Conservation (phyloP, 2,329 filamentous ascomycete species). For the Trichoderma guizhouense region DNA sequence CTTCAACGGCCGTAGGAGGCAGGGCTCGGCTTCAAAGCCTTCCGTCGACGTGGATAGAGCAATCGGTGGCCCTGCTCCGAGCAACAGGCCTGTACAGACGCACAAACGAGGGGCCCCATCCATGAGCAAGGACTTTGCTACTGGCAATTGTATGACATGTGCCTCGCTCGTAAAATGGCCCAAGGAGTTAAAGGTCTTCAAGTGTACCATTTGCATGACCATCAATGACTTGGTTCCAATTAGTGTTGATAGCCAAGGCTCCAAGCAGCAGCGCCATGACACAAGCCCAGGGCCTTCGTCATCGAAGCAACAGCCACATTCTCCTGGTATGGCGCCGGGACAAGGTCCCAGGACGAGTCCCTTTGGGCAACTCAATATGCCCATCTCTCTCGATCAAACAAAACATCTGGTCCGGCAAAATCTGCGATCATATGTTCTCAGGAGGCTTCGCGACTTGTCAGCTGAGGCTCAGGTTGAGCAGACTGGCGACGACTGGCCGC, state of each 20-base stretch:
- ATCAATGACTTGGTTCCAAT: conserved; percentile 67
- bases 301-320: background rate
- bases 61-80: conserved; percentile 29
- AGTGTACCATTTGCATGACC: conserved; percentile 79
- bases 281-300: conserved; percentile 16
- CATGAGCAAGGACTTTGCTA: conserved; percentile 56
- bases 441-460: conserved; percentile 23
- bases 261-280: conserved; percentile 25
- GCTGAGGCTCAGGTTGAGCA: conserved; percentile 18
- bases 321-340: conserved; percentile 14
- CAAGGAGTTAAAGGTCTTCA: conserved; percentile 66
- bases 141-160: conserved; percentile 82
- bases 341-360: conserved; percentile 10
- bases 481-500: background rate
- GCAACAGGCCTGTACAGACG: conserved; percentile 22
- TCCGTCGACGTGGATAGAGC: conserved; percentile 31
- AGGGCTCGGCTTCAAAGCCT: conserved; percentile 36
- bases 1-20: conserved; percentile 59
- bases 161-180: conserved; percentile 79
- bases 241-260: conserved; percentile 24
- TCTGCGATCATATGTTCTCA: conserved; percentile 31
- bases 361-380: conserved; percentile 24
- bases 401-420: conserved; percentile 34
- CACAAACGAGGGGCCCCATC: conserved; percentile 33
- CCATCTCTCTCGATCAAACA: conserved; percentile 35